phyloP scores from a whole-genome alignment of 768 basidiomycete species.

The Coprinopsis marcescibilis region DNA sequence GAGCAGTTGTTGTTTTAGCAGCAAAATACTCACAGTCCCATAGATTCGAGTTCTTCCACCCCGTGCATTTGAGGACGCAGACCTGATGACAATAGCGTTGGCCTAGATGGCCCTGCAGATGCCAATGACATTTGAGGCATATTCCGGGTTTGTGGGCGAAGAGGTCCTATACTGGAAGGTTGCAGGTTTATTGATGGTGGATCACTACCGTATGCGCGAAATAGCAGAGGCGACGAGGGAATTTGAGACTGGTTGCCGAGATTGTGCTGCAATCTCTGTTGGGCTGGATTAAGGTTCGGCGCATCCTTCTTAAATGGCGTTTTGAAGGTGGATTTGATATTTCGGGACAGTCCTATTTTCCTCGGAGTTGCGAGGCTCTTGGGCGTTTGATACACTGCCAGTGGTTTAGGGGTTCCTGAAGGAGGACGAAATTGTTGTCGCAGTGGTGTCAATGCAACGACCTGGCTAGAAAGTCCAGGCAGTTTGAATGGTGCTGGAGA shows the following conservation, averaged over 20 bases:
- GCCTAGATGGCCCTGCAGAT: conserved; percentile 1
- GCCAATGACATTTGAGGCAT: too few relatives aligned
- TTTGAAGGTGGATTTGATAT: conserved; percentile 34
- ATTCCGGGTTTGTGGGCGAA: too few relatives aligned
- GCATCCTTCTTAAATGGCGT: conserved; percentile 51
- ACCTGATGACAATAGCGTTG: conserved; percentile 42
- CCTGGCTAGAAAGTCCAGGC: conserved; percentile 28
- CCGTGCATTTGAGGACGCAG: conserved; percentile 44
- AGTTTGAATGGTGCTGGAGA: conserved; percentile 22
- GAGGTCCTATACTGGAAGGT: too few relatives aligned
- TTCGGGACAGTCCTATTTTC: not conserved
- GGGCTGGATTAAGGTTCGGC: not conserved
- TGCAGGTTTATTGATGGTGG: not conserved
- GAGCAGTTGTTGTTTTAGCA: not conserved
- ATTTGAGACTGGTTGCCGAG: conserved; percentile 18
- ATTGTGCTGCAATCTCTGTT: conserved; percentile 11
- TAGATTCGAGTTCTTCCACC: conserved; percentile 35
- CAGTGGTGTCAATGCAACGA: conserved; percentile 10
- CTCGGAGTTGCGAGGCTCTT: not conserved
- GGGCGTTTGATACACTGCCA: conserved; percentile 2
- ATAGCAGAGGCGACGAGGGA: conserved; percentile 7
- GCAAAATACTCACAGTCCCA: conserved; percentile 44
- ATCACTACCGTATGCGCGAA: not conserved
- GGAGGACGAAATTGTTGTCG: not conserved
- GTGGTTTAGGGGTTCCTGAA: conserved; percentile 7